A percentile compares a stretch with the other conserved stretches of the same genome.
These are phyloP conservation scores for Setomelanomma holmii DNA, from an alignment of 2,329 filamentous ascomycete species.

Conservation along the genomic window DNA sequence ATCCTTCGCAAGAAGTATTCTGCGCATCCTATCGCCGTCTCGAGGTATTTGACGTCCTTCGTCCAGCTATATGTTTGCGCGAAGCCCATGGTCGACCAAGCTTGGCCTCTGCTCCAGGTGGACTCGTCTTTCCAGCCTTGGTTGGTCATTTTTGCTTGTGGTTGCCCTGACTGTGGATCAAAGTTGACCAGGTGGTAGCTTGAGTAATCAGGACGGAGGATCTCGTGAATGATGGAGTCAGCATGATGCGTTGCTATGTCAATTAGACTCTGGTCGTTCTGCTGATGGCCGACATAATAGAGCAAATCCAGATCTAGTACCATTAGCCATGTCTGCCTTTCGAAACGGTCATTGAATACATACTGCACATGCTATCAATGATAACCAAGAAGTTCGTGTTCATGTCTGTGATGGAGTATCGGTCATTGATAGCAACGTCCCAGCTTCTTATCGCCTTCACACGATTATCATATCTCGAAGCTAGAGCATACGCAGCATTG, in stretches of 20 bases:
- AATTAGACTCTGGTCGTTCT: slow-evolving; percentile 37
- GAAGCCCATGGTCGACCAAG: slow-evolving; percentile 59
- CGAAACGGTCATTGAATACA: background rate
- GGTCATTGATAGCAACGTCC: slow-evolving; percentile 52
- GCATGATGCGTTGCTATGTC: slow-evolving; percentile 51
- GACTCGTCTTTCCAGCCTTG: slow-evolving; percentile 56
- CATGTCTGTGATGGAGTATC: slow-evolving; percentile 47
- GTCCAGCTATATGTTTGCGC: slow-evolving; percentile 59
- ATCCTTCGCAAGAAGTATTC: slow-evolving; percentile 56
- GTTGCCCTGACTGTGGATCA: slow-evolving; percentile 50
- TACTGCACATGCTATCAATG: slow-evolving; percentile 54
- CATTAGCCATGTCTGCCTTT: background rate
- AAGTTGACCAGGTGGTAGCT: slow-evolving; percentile 57
- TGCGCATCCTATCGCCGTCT: slow-evolving; percentile 54
- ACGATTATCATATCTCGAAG: slow-evolving; percentile 51
- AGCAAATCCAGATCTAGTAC: slow-evolving; percentile 49
- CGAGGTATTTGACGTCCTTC: slow-evolving; percentile 50
- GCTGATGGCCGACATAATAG: slow-evolving; percentile 45
- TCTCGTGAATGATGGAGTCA: slow-evolving; percentile 44
- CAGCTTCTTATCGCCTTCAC: slow-evolving; percentile 59
- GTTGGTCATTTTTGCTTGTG: slow-evolving; percentile 58
- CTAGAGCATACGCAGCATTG: slow-evolving; percentile 54
- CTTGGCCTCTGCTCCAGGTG: slow-evolving; percentile 59
- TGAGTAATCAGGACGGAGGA: slow-evolving; percentile 45
- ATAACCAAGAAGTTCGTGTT: slow-evolving; percentile 50